Conservation (phyloP, 345 rosid species). For the Triadica sebifera region DNA sequence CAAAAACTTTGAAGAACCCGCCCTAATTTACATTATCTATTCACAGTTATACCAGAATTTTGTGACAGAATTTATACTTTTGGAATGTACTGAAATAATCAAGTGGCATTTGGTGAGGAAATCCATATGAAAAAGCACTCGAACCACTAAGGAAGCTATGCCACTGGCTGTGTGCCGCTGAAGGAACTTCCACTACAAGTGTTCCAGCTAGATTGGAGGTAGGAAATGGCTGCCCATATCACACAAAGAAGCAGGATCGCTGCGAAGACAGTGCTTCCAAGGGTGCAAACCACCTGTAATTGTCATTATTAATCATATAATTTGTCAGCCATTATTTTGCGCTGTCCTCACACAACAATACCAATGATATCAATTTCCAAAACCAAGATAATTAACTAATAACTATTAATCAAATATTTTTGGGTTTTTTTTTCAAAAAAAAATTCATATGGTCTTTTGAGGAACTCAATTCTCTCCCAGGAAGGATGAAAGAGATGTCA, state of each 20-base stretch:
- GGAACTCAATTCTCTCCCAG: too few species aligned
- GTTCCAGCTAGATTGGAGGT: constrained; percentile 53
- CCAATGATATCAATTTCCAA: too few species aligned
- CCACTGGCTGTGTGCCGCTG: constrained; percentile 31
- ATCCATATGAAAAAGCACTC: not conserved
- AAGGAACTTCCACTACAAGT: constrained; percentile 41
- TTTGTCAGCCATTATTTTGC: not conserved
- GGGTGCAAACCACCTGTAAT: constrained; percentile 66
- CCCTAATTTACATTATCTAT: constrained; percentile 13
- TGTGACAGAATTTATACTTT: not conserved
- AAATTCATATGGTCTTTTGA: too few species aligned
- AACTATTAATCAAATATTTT: too few species aligned
- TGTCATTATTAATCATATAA: not conserved
- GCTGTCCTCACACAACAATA: too few species aligned
- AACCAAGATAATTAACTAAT: too few species aligned
- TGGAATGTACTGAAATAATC: not conserved
- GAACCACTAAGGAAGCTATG: not conserved
- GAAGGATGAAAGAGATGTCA: too few species aligned
- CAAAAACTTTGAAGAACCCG: not conserved
- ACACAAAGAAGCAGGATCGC: constrained; percentile 57
- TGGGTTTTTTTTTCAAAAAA: too few species aligned
- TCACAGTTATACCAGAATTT: not conserved
- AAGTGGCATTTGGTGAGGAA: not conserved
- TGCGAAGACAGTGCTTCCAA: constrained; percentile 65
- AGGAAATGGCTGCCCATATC: constrained; percentile 60